Percentiles rank a stretch among this genome's conserved stretches.
phyloP scores from a whole-genome alignment of 2,329 filamentous ascomycete species.

The Periconia sp. region DNA sequence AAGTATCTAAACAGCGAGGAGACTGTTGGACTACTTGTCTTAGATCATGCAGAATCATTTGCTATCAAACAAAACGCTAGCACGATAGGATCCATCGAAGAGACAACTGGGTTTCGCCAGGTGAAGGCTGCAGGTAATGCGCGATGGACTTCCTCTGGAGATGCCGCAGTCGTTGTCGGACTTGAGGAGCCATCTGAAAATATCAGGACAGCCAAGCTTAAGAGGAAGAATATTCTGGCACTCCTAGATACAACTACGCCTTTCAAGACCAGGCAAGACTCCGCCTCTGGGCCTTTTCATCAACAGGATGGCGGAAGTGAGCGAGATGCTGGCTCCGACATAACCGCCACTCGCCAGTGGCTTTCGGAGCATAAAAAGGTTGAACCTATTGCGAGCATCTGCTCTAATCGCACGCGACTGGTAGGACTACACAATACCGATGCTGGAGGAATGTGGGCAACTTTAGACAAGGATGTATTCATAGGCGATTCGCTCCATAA shows the following conservation, averaged over 20 bases:
- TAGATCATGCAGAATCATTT: constrained; percentile 56
- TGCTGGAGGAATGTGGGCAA: constrained; percentile 54
- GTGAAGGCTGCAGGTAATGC: constrained; percentile 41
- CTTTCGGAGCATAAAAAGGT: constrained; percentile 52
- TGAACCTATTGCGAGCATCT: constrained; percentile 54
- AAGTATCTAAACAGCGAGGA: constrained; percentile 39
- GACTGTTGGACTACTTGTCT: constrained; percentile 50
- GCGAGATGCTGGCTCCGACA: constrained; percentile 9
- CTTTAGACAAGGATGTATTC: constrained; percentile 54
- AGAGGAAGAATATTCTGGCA: constrained; percentile 49
- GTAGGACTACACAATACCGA: constrained; percentile 53
- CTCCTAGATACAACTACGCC: constrained; percentile 44
- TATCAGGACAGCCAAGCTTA: constrained; percentile 43
- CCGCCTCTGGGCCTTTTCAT: constrained; percentile 16
- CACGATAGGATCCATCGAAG: constrained; percentile 51
- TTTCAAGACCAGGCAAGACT: constrained; percentile 16
- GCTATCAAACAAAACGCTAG: constrained; percentile 52
- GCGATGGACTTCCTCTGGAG: constrained; percentile 42
- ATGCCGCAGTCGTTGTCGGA: constrained; percentile 37
- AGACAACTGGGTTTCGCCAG: constrained; percentile 33
- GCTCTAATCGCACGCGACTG: constrained; percentile 56
- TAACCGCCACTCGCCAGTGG: constrained; percentile 48
- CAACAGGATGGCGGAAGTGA: constrained; percentile 14
- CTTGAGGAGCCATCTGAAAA: constrained; percentile 14
- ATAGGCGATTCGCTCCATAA: constrained; percentile 44